These are phyloP conservation scores for Chionographis japonica DNA, from an alignment of 106 monocot genomes.

Conservation along the genomic window DNA sequence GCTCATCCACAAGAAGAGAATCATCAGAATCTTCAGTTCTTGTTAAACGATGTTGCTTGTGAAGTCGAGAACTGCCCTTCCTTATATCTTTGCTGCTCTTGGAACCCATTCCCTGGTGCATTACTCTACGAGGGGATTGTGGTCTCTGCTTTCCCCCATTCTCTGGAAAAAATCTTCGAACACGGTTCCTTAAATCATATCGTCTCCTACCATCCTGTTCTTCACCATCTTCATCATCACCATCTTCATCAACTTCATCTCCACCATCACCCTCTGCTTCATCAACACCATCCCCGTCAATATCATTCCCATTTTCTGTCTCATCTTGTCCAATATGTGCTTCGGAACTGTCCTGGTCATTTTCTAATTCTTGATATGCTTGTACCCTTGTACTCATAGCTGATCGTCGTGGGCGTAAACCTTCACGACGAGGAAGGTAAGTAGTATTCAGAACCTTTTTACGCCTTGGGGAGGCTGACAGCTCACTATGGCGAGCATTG, in stretches of 20 bases:
- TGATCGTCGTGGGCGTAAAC: conserved; percentile 77
- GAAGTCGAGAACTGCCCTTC: conserved; percentile 68
- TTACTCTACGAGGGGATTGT: conserved; percentile 66
- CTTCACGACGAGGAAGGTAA: conserved; percentile 71
- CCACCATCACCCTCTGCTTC: conserved; percentile 68
- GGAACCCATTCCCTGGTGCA: conserved; percentile 78
- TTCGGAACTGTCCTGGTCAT: conserved; percentile 61
- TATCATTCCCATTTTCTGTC: conserved; percentile 43
- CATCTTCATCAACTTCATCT: conserved; percentile 68
- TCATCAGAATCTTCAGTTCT: conserved; percentile 94
- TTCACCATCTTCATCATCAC: conserved; percentile 73
- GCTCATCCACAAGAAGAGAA: conserved; percentile 95
- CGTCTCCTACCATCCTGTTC: conserved; percentile 82
- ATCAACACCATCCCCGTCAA: conserved; percentile 44
- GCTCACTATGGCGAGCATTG: not conserved
- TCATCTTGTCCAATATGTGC: conserved; percentile 55
- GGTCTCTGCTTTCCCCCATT: conserved; percentile 87
- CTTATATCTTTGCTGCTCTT: conserved; percentile 67
- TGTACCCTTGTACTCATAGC: conserved; percentile 27
- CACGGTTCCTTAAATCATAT: conserved; percentile 89
- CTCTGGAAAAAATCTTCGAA: conserved; percentile 67
- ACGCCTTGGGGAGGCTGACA: conserved; percentile 22
- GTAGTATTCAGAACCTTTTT: conserved; percentile 38
- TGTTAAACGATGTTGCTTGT: conserved; percentile 64
- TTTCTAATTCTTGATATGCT: conserved; percentile 63